phyloP scores from a whole-genome alignment of 345 rosid genomes.

The Populus tremula region DNA sequence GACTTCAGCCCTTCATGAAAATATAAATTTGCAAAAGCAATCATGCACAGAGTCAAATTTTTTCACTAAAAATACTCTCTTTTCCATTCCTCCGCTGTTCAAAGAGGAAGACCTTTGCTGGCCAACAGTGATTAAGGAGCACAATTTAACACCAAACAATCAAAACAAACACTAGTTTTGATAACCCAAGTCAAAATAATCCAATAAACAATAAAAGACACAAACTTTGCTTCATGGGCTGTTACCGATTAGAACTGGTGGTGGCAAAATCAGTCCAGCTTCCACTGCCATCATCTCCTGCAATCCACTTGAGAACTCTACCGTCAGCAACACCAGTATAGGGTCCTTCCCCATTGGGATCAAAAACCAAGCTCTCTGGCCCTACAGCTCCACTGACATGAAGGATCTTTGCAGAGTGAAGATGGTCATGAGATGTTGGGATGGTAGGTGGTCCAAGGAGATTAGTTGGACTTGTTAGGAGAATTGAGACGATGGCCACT shows the following conservation, averaged over 20 bases:
- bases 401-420: constrained; percentile 37
- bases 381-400: constrained; percentile 51
- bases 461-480: constrained; percentile 10
- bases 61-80: too few relatives aligned
- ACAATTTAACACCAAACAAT: too few relatives aligned
- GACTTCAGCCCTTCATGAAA: neutral
- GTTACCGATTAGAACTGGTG: constrained; percentile 23
- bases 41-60: too few relatives aligned
- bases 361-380: constrained; percentile 68
- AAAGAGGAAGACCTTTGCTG: too few relatives aligned
- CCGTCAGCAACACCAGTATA: constrained; percentile 71
- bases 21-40: neutral
- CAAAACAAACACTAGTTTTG: too few relatives aligned
- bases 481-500: constrained; percentile 18
- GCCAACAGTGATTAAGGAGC: too few relatives aligned
- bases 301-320: constrained; percentile 41
- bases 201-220: neutral
- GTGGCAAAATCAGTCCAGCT: constrained; percentile 22
- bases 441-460: constrained; percentile 39
- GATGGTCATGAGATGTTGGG: constrained; percentile 35
- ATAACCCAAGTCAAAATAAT: neutral
- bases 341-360: constrained; percentile 52
- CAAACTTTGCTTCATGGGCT: neutral
- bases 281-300: neutral
- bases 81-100: too few relatives aligned